phyloP scores from a whole-genome alignment of 768 basidiomycete genomes.

The Lactarius sanguifluus region DNA sequence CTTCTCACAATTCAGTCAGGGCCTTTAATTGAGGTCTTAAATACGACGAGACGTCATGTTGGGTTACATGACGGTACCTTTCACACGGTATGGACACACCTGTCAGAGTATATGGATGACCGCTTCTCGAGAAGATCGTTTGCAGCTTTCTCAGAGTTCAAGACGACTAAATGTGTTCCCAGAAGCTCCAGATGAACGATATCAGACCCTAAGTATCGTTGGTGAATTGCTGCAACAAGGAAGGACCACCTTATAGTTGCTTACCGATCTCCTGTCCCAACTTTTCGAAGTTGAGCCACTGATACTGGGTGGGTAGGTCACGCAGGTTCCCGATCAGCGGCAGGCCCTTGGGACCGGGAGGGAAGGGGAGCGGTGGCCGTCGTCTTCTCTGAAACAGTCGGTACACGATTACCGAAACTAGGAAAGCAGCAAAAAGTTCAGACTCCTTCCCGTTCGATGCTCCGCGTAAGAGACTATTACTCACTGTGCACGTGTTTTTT shows the following conservation, averaged over 20 bases:
- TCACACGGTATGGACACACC: slow-evolving; percentile 21
- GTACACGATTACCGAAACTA: slow-evolving; percentile 8
- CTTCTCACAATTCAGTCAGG: slow-evolving; percentile 33
- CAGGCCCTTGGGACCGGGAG: slow-evolving; percentile 30
- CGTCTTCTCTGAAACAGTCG: slow-evolving; percentile 1
- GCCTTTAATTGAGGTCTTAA: slow-evolving; percentile 32
- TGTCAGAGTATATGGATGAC: slow-evolving; percentile 37
- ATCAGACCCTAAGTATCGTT: slow-evolving; percentile 29
- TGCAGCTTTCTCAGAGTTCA: slow-evolving; percentile 36
- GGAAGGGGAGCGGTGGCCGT: slow-evolving; percentile 12
- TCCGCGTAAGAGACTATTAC: too few species aligned
- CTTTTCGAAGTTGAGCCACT: slow-evolving; percentile 27
- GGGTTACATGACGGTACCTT: background rate
- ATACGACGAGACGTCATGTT: slow-evolving; percentile 4
- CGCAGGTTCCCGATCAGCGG: slow-evolving; percentile 31
- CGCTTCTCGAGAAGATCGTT: slow-evolving; percentile 36
- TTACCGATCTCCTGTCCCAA: slow-evolving; percentile 31
- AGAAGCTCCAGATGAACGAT: slow-evolving; percentile 33
- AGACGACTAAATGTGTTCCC: slow-evolving; percentile 32
- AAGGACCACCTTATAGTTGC: background rate
- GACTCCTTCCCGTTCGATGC: too few species aligned
- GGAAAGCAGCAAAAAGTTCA: background rate
- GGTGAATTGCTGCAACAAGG: background rate
- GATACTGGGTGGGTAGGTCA: slow-evolving; percentile 28
- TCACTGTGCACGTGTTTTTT: too few species aligned